Conservation (phyloP, 768 basidiomycete species). For the Serendipita sp. region DNA sequence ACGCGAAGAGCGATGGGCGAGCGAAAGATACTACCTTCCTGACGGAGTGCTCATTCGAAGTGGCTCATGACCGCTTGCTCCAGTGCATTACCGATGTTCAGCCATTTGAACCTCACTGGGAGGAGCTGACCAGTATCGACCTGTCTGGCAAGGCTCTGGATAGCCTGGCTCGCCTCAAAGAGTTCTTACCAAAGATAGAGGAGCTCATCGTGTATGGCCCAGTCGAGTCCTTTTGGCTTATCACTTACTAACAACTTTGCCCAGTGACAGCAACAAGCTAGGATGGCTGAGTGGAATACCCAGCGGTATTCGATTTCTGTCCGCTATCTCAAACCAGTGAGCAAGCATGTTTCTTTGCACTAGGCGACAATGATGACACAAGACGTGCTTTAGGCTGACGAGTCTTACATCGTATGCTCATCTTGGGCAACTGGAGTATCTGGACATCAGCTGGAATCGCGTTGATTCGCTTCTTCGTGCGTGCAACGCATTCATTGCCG, state of each 20-base stretch:
- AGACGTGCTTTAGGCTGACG: constrained; percentile 43
- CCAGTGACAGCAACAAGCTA: constrained; percentile 57
- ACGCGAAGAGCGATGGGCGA: background rate
- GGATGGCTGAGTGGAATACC: constrained; percentile 73
- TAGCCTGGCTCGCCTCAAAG: constrained; percentile 71
- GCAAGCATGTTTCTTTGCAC: constrained; percentile 19
- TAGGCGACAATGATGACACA: constrained; percentile 10
- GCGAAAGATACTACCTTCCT: constrained; percentile 48
- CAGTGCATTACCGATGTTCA: constrained; percentile 88
- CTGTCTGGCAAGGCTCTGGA: constrained; percentile 57
- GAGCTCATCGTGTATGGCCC: constrained; percentile 54
- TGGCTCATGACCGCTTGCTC: constrained; percentile 82
- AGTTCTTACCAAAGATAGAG: constrained; percentile 76
- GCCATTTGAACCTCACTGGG: constrained; percentile 93
- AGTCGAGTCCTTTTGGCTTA: background rate
- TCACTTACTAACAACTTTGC: background rate
- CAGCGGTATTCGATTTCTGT: constrained; percentile 53
- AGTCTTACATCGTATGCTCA: constrained; percentile 79
- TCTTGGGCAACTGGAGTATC: constrained; percentile 65
- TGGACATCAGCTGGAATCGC: constrained; percentile 84
- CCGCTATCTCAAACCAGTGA: constrained; percentile 60
- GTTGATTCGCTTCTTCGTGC: constrained; percentile 75
- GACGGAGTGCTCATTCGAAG: constrained; percentile 92
- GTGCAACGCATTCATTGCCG: constrained; percentile 21
- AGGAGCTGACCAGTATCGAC: constrained; percentile 57